Conservation (phyloP, 805 yeast genomes). For the Ogataea saltuana region DNA sequence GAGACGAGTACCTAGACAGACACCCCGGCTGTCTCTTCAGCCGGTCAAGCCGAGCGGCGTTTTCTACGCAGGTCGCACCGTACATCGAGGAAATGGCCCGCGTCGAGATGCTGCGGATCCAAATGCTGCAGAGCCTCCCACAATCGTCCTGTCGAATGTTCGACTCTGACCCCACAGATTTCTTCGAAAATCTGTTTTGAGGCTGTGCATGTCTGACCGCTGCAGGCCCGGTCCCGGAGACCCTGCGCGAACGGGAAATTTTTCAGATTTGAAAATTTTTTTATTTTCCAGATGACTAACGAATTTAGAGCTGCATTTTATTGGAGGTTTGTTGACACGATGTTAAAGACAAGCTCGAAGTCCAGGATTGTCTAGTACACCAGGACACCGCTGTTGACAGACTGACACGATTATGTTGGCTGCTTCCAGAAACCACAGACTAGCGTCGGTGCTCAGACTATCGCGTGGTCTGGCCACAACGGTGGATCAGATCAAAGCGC, state of each 20-base stretch:
- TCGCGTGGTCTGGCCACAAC: conserved; percentile 31
- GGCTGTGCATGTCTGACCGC: conserved; percentile 5
- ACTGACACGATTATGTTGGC: conserved; percentile 11
- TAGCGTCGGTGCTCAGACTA: conserved; percentile 8
- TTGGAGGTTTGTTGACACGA: conserved; percentile 7
- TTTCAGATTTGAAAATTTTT: neutral
- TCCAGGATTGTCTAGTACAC: neutral
- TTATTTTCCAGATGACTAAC: conserved; percentile 19
- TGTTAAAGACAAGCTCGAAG: neutral
- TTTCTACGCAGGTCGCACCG: conserved; percentile 29
- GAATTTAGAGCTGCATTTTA: conserved; percentile 7
- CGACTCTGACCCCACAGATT: conserved; percentile 19
- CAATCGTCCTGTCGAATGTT: conserved; percentile 13
- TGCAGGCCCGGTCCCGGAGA: conserved; percentile 9
- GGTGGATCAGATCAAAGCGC: conserved; percentile 40
- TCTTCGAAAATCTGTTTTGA: conserved; percentile 19
- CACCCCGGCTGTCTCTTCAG: conserved; percentile 28
- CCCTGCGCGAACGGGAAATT: conserved; percentile 1
- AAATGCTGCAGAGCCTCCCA: neutral
- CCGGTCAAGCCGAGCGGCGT: conserved; percentile 13
- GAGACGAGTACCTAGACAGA: conserved; percentile 22
- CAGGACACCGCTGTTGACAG: neutral
- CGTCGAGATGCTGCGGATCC: conserved; percentile 20
- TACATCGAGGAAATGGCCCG: conserved; percentile 34
- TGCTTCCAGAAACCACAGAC: conserved; percentile 10